These are phyloP conservation scores for Triangularia verruculosa DNA, from an alignment of 2,329 filamentous ascomycete genomes.

Conservation along the genomic window DNA sequence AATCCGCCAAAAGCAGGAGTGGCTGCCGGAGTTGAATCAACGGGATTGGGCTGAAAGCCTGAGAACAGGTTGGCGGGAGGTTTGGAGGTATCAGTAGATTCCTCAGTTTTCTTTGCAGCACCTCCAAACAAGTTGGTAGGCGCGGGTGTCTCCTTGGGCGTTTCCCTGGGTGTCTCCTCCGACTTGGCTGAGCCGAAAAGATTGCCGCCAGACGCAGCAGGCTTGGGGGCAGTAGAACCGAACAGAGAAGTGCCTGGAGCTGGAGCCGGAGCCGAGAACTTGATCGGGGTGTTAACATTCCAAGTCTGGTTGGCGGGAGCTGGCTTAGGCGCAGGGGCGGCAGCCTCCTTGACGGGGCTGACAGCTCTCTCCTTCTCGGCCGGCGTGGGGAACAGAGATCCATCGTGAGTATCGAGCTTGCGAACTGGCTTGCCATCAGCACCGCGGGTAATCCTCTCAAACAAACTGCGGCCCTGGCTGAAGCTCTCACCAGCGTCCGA, in stretches of 20 bases:
- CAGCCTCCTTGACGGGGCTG: slow-evolving; percentile 42
- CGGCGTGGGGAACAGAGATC: slow-evolving; percentile 30
- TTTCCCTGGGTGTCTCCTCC: slow-evolving; percentile 2
- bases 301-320: slow-evolving; percentile 44
- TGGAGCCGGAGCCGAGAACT: slow-evolving; percentile 43
- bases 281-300: slow-evolving; percentile 51
- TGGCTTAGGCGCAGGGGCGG: slow-evolving; percentile 10
- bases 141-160: slow-evolving; percentile 24
- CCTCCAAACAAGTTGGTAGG: slow-evolving; percentile 18
- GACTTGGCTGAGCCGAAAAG: slow-evolving; percentile 10
- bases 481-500: slow-evolving; percentile 44
- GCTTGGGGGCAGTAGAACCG: slow-evolving; percentile 35
- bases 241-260: slow-evolving; percentile 29
- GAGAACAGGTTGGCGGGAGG: slow-evolving; percentile 6
- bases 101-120: slow-evolving; percentile 21
- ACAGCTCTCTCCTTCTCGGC: slow-evolving; percentile 42
- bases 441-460: slow-evolving; percentile 53
- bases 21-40: slow-evolving; percentile 15
- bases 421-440: slow-evolving; percentile 50
- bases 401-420: slow-evolving; percentile 34
- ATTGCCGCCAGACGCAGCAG: slow-evolving; percentile 22
- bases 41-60: slow-evolving; percentile 15
- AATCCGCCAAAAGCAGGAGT: slow-evolving; percentile 19
- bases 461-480: slow-evolving; percentile 49
- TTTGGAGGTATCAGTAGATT: slow-evolving; percentile 9